These are phyloP conservation scores for Crucihimalaya himalaica DNA, from an alignment of 345 rosid genomes.

Conservation along the genomic window DNA sequence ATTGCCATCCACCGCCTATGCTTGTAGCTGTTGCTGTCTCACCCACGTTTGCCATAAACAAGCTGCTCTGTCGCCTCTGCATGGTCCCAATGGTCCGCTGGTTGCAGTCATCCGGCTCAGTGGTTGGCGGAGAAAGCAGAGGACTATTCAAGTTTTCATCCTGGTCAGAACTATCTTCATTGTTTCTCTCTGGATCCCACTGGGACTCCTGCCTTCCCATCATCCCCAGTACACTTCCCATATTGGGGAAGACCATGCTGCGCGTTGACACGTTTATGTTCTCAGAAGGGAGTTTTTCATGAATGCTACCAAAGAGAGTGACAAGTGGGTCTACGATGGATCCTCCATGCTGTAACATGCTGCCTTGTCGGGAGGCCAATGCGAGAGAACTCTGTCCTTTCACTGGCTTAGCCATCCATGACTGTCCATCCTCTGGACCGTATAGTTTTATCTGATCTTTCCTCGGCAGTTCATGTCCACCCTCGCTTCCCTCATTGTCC, in stretches of 20 bases:
- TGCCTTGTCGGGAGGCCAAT: slow-evolving; percentile 70
- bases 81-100: slow-evolving; percentile 53
- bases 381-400: slow-evolving; percentile 69
- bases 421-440: slow-evolving; percentile 73
- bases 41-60: slow-evolving; percentile 59
- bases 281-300: slow-evolving; percentile 66
- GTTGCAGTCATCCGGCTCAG: slow-evolving; percentile 58
- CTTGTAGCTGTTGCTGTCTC: slow-evolving; percentile 64
- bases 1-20: slow-evolving; percentile 91
- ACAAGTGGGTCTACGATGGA: slow-evolving; percentile 79
- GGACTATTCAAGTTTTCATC: slow-evolving; percentile 75
- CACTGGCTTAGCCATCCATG: slow-evolving; percentile 86
- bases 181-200: slow-evolving; percentile 75
- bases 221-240: slow-evolving; percentile 74
- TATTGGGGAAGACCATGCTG: slow-evolving; percentile 70
- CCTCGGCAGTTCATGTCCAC: slow-evolving; percentile 40
- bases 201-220: slow-evolving; percentile 49
- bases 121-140: slow-evolving; percentile 66
- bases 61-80: slow-evolving; percentile 53
- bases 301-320: slow-evolving; percentile 81
- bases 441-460: slow-evolving; percentile 52
- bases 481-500: slow-evolving; percentile 50
- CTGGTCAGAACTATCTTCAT: slow-evolving; percentile 55
- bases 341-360: slow-evolving; percentile 52
- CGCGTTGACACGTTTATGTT: slow-evolving; percentile 42